Evolutionary conservation across 73 alveolate genomes (phyloP).

Genomic region (Uronychia setigera): DNA sequence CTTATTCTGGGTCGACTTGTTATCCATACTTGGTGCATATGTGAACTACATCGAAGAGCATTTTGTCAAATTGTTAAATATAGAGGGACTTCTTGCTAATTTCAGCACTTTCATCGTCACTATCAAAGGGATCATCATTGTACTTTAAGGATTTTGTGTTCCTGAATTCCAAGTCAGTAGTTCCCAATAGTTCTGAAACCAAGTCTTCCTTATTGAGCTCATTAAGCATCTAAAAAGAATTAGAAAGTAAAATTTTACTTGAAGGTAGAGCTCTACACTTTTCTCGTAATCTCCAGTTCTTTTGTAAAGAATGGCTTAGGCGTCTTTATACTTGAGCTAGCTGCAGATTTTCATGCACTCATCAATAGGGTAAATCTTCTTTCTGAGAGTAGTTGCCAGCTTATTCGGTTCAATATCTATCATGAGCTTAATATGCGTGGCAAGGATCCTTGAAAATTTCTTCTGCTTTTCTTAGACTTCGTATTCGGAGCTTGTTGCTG

Average conservation of each 20-base stretch:
- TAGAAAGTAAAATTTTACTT: slow-evolving; percentile 24
- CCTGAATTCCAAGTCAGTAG: neutral
- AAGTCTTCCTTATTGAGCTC: slow-evolving; percentile 27
- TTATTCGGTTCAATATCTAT: neutral
- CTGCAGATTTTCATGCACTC: slow-evolving; percentile 30
- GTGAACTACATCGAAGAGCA: slow-evolving; percentile 8
- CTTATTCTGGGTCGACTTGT: slow-evolving; percentile 24
- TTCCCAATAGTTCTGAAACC: neutral
- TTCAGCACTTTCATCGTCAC: neutral
- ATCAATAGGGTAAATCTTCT: slow-evolving; percentile 47
- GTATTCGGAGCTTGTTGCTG: neutral
- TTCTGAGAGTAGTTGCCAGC: slow-evolving; percentile 17
- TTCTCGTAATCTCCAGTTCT: slow-evolving; percentile 40
- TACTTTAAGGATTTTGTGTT: no score
- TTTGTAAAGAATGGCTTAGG: slow-evolving; percentile 29
- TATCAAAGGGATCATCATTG: no score
- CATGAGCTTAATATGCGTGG: neutral
- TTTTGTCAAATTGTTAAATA: slow-evolving; percentile 22
- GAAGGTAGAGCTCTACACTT: slow-evolving; percentile 29
- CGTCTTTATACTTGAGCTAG: slow-evolving; percentile 14
- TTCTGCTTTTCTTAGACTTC: slow-evolving; percentile 12
- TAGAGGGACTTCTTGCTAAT: neutral
- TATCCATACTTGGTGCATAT: slow-evolving; percentile 53
- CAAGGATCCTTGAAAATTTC: slow-evolving; percentile 15
- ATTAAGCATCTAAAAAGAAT: slow-evolving; percentile 6